Base-by-base conservation (phyloP, 2,329 filamentous ascomycete species). In the Aspergillus japonicus region DNA sequence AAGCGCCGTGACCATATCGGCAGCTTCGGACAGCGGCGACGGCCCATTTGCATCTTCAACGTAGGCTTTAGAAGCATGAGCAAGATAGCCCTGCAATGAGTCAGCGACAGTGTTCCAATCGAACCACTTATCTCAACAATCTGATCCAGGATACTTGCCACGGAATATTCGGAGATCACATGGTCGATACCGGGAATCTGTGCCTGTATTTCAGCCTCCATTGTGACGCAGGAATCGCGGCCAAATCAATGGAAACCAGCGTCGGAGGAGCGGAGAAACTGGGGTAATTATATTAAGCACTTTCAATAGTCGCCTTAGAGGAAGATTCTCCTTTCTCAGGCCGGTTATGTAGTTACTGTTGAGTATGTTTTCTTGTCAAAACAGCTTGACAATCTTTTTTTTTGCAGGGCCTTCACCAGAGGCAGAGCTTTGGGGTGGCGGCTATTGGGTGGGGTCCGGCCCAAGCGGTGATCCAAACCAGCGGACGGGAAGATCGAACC, bases 101-200 rank as follows among this genome's bases (percentile, higher is more conserved):
- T 62, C 56, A 59, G 58, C 57, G 58, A 63, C 59, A 54, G 50
- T 54, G 56, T 29, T 24, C 12, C n/a, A 29, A 29, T 48, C 2
- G 21, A 11, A 31, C 6, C 26, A 10, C 26, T 29, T 29, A 8
- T 29, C 19, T 26, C 47, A 49, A 47, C 26, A 33, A 54, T 53
- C 12, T 4, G 33, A 6, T 10, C 11, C 14, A 11, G 47, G 35
- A 44, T 54, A 75, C 78, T 66, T 72, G 81, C 79, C 66, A 92
- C 91, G 48, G 92, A 95, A 78, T 96, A 97, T 78, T 96, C 91
- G 52, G 92, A 93, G 67, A 97, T 82, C 64, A 96, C 84, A 60
- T 89, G 91, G 78, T 97, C 93, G 68, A 97, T 91, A 72, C 90
- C 89, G 63, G 92, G 92, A 68, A 96, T 86, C 68, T 92, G 86